Evolutionary conservation across 78 protist species (phyloP), one percentile per base, ranked within the genome.

Genomic region (Pigoraptor vietnamica): DNA sequence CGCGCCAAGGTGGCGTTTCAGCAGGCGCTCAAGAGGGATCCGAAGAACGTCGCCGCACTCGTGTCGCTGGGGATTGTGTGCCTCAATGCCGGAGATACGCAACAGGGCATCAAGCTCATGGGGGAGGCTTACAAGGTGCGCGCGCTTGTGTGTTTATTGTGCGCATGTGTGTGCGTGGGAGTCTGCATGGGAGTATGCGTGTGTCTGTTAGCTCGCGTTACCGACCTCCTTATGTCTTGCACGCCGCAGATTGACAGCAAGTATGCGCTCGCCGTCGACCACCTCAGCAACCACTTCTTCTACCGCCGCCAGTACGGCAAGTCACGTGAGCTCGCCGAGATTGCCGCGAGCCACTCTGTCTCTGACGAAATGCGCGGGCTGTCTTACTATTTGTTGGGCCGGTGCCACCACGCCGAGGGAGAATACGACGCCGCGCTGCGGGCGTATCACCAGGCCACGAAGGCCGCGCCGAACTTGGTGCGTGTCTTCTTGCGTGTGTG

Each of bases 231-330:
- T 24, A 9, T 24, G 37, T 23, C 32, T 0, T 0, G 2, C 23
- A 1, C 0, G 39, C 25, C 55, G 10, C 86, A 92, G 91, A 25
- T 91, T 19, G 92, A 91, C 87, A 91, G 92, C 33, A 40, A 81
- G 23, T 67, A 95, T 90, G 56, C 96, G 36, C 2, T 91, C 1
- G 95, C 92, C 29, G 89, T 95, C 81, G 86, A 92, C 67, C 95
- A 94, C 81, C 84, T 95, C 37, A 92, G 95, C 37, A 90, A 95
- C 48, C 95, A 95, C 90, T 94, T 90, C 82, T 95, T 95, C 92
- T 91, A 39, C 91, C 2, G 37, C 23, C 89, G 93, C 36, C 93
- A 95, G 9, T 38, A 38, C 33, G 40, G n/a, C 2, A 92, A 89
- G 91, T 92, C 90, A 2, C 81, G 38, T 32, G 37, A 39, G 23